A percentile compares a stretch with the other conserved stretches of the same genome.
phyloP scores from a whole-genome alignment of 2,329 filamentous ascomycete species.

The Fusarium neocosmosporiellum region DNA sequence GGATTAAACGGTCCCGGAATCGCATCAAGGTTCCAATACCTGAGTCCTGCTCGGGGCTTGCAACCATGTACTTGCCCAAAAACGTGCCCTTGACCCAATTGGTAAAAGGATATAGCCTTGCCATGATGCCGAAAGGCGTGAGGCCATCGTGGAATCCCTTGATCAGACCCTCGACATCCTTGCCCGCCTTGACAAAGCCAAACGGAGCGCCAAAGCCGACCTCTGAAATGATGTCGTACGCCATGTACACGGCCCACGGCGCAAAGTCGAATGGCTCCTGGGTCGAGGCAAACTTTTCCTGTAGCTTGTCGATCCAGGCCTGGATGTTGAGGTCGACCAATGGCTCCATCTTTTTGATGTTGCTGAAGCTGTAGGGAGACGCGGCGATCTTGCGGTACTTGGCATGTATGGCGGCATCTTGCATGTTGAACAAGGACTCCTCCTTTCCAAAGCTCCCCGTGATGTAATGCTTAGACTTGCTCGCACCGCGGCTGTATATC shows the following conservation, averaged over 20 bases:
- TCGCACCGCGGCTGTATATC: conserved; percentile 65
- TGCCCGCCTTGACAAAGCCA: conserved; percentile 59
- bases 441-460: conserved; percentile 66
- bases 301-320: conserved; percentile 62
- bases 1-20: conserved; percentile 65
- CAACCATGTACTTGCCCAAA: conserved; percentile 36
- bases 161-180: conserved; percentile 58
- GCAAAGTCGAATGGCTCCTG: conserved; percentile 64
- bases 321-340: conserved; percentile 62
- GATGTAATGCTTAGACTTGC: conserved; percentile 70
- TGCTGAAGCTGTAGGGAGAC: conserved; percentile 65
- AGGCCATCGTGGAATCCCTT: conserved; percentile 33
- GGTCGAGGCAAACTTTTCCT: conserved; percentile 56
- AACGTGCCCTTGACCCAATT: conserved; percentile 33
- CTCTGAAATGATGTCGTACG: conserved; percentile 62
- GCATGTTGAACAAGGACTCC: conserved; percentile 69
- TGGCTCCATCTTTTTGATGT: conserved; percentile 69
- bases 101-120: conserved; percentile 47
- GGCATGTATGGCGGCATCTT: conserved; percentile 61
- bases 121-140: conserved; percentile 52
- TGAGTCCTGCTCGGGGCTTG: conserved; percentile 59
- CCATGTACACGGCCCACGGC: conserved; percentile 43
- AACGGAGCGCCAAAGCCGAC: conserved; percentile 55
- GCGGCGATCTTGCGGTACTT: conserved; percentile 65
- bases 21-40: conserved; percentile 68